A percentile compares a stretch with the other conserved stretches of the same genome.
Evolutionary conservation across 2,329 filamentous ascomycete genomes (phyloP).

Genomic region (Cordyceps fumosorosea): DNA sequence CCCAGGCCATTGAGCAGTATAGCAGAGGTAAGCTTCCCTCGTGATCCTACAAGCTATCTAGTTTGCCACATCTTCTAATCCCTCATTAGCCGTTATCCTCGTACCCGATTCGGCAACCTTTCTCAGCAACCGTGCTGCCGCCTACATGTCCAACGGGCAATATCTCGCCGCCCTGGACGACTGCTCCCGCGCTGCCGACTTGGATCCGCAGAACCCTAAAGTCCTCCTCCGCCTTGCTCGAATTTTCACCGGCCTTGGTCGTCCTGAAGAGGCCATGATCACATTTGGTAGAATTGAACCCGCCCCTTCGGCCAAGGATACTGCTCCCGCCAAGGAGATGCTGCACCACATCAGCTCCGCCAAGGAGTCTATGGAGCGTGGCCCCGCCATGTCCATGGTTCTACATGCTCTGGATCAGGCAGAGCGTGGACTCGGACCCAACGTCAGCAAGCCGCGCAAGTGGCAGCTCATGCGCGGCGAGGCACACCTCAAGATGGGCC

Average conservation of each 20-base stretch:
- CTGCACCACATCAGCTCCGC: slow-evolving; percentile 73
- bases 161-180: slow-evolving; percentile 80
- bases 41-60: not conserved
- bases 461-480: slow-evolving; percentile 92
- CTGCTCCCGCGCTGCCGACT: slow-evolving; percentile 70
- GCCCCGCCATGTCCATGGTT: slow-evolving; percentile 82
- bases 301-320: slow-evolving; percentile 76
- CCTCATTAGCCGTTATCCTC: slow-evolving; percentile 74
- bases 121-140: slow-evolving; percentile 89
- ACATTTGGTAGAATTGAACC: slow-evolving; percentile 77
- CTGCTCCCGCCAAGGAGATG: slow-evolving; percentile 78
- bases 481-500: slow-evolving; percentile 88
- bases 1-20: slow-evolving; percentile 84
- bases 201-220: slow-evolving; percentile 83
- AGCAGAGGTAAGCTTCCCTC: slow-evolving; percentile 65
- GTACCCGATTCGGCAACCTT: slow-evolving; percentile 83
- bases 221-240: slow-evolving; percentile 81
- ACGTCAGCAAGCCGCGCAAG: slow-evolving; percentile 77
- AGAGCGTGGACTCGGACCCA: slow-evolving; percentile 67
- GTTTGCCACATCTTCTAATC: slow-evolving; percentile 14
- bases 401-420: slow-evolving; percentile 88
- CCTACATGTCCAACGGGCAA: slow-evolving; percentile 80
- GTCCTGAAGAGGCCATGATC: slow-evolving; percentile 77
- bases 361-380: slow-evolving; percentile 65
- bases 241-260: slow-evolving; percentile 81